Evolutionary conservation across 2,329 filamentous ascomycete species (phyloP), one percentile per base, ranked within the genome.

Genomic region (Verticillium albo-atrum): DNA sequence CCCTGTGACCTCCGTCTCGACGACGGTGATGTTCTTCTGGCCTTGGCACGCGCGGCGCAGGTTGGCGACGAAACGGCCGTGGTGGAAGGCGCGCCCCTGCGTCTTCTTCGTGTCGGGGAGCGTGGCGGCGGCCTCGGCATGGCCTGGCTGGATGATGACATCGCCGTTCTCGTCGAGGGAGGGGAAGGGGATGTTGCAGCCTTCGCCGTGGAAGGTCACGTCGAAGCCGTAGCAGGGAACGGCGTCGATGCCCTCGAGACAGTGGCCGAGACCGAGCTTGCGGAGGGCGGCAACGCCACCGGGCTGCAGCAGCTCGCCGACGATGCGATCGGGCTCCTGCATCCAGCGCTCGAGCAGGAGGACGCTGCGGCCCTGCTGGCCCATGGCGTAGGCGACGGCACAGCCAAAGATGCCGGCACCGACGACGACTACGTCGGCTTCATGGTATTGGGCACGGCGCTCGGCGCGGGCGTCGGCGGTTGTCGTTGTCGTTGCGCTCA

Each of bases 281-380:
- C 88, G 83, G 68, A 99, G 80, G 7, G 95, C 90, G 57, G 85
- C 80, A 34, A 97, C 88, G 55, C 95, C 95, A 56, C 95, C 95
- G 0, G 95, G 95, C 75, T 99, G 95, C 67, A 99, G 79, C 64
- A 99, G 78, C 78, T 99, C 95, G 67, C 95, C 95, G 54, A 99
- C 92, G 66, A 99, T 99, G 64, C 95, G 88, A 77, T 98, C 90
- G 23, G 95, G 95, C 78, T 98, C 89, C 75, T 92, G 92, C 76
- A 98, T 80, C 76, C 87, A 96, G 68, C 86, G 85, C 78, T 99
- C 95, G 56, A 99, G 85, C 56, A 99, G 79, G 27, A 98, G 83
- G 27, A 99, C 93, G 72, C 90, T 96, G 63, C 95, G 87, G 58
- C 92, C 93, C 77, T 98, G 95, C 67, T 90, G 88, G 61, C 90